Conservation (phyloP, 2,329 filamentous ascomycete species). For the Penicillium thymicola region DNA sequence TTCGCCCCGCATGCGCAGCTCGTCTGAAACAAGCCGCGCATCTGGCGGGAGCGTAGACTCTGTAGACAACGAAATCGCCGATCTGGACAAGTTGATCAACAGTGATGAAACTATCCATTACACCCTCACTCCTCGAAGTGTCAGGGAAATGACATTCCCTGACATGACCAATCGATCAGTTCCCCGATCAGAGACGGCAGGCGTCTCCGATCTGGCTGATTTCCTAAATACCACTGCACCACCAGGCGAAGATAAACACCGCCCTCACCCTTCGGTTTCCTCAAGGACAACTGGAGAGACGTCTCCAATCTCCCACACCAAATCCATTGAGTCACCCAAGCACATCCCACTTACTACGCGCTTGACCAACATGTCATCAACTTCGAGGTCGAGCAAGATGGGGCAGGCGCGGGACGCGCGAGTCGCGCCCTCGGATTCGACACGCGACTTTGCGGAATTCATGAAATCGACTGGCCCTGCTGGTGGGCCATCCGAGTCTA, state of each 20-base stretch:
- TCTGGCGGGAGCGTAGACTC: slow-evolving; percentile 30
- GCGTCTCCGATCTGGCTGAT: slow-evolving; percentile 39
- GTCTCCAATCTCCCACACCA: slow-evolving; percentile 19
- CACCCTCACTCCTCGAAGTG: slow-evolving; percentile 74
- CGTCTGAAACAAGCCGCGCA: slow-evolving; percentile 35
- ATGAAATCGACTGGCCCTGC: slow-evolving; percentile 76
- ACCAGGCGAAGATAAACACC: slow-evolving; percentile 25
- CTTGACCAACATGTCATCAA: slow-evolving; percentile 7
- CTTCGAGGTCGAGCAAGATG: slow-evolving; percentile 23
- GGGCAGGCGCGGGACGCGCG: slow-evolving; percentile 68
- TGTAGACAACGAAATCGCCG: slow-evolving; percentile 55
- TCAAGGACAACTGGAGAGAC: slow-evolving; percentile 17
- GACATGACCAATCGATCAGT: slow-evolving; percentile 34
- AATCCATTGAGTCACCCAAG: slow-evolving; percentile 24
- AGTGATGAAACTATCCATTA: slow-evolving; percentile 81
- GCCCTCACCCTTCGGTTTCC: slow-evolving; percentile 21
- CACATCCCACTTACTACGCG: slow-evolving; percentile 23
- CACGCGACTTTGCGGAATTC: slow-evolving; percentile 83
- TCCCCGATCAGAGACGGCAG: slow-evolving; percentile 34
- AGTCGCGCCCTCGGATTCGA: slow-evolving; percentile 62
- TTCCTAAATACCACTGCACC: slow-evolving; percentile 38
- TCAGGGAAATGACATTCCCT: slow-evolving; percentile 65
- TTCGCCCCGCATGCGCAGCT: slow-evolving; percentile 33
- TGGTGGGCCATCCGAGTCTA: slow-evolving; percentile 10
- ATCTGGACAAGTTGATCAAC: slow-evolving; percentile 76